Evolutionary conservation across 306 rosid species (phyloP), one percentile per base, ranked within the genome.

Genomic region (Sindora glabra): DNA sequence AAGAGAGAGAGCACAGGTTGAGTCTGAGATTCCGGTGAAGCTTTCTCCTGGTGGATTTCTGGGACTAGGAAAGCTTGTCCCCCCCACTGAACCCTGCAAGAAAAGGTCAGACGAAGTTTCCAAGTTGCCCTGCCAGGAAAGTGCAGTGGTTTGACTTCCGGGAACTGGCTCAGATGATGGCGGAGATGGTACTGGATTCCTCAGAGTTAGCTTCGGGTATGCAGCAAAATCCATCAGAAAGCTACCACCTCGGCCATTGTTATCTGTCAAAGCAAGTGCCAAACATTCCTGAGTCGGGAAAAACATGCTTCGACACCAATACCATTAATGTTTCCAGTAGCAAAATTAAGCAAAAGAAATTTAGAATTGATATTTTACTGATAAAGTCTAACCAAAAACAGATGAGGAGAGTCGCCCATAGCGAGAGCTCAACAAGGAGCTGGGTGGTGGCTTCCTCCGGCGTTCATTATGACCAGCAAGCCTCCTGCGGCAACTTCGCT

Each of bases 1-100:
- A 91, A 87, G 97, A 87, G 97, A 91, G 97, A 83, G 97, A 90
- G 97, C 97, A 90, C 97, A 83, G 72, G 78, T 87, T 55, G 95
- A 87, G 85, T 85, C 96, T 12, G 86, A 48, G 71, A 74, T 68
- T 53, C 73, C 86, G n/a, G 83, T 58, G 79, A 76, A 68, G 72
- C 78, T 80, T 90, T 78, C 95, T 67, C 78, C 89, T 0, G 86
- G 73, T 44, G 83, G 82, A 73, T 80, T 76, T 53, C 81, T 81
- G 2, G 81, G 79, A 56, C 74, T 70, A 13, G 73, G 67, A 59
- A 65, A 77, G 71, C 79, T 68, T 12, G 78, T 82, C 44, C 86
- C 94, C 16, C 71, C 76, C 2, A 73, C 74, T 5, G 95, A 74
- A 59, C 89, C 82, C 39, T 87, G 96, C 71, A 77, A 49, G 80